Base-by-base conservation (phyloP, 2,329 filamentous ascomycete genomes). In the Beauveria bassiana region DNA sequence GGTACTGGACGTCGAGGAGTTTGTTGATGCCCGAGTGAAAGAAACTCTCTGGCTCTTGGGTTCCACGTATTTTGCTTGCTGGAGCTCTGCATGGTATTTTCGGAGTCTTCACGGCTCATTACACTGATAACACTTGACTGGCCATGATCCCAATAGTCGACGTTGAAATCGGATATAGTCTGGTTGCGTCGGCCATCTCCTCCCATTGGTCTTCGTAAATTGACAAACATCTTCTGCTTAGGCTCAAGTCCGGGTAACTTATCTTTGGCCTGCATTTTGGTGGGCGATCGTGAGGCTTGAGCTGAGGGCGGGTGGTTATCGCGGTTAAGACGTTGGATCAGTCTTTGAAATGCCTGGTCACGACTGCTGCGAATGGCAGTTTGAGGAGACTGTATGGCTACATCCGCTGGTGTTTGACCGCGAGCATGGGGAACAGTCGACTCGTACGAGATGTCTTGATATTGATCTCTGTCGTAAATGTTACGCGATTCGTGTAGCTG, bases 1-100 rank as follows among this genome's bases (percentile, higher is more conserved):
- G 18, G 46, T 18, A 28, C 18, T n/a, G 47, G 38, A 14, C 58
- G 49, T 8, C 58, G 58, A n/a, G 9, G 22, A 18, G 2, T 62
- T 24, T 59, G 18, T 14, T 61, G 61, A 18, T 49, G 54, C 12
- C 50, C 58, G 14, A 73, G 67, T 1, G 72, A 73, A 9, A 73
- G 64, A 54, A 74, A 73, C 49, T 74, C 72, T 60, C 71, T 70
- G 45, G 72, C 72, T 62, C 66, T 69, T 5, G 72, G 72, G 50
- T 74, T 74, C 64, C 73, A 64, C 0, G 63, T 66, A 24, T 64
- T 65, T 22, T 62, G 58, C 31, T 64, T 63, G 24, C 10, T 34
- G 2, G 49, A 12, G 8, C 8, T 31, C 26, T 43, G 61, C 1
- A 65, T 64, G 42, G 45, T 26, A 26, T 26, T 47, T 9, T 50